Percentiles rank a stretch among this genome's conserved stretches.
phyloP scores from a whole-genome alignment of 129 eudicot species.

The Tagetes patula region DNA sequence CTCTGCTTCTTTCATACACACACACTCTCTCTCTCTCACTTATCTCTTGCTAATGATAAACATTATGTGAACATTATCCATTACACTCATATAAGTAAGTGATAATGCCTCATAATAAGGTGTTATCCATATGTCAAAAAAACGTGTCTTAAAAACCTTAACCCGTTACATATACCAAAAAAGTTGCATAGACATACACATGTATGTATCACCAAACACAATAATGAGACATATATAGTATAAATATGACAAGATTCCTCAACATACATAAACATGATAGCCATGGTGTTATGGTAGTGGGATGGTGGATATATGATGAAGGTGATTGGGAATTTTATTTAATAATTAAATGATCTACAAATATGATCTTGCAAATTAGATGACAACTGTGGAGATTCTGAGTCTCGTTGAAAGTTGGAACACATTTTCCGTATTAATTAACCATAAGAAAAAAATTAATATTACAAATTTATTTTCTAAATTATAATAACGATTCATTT shows the following conservation, averaged over 20 bases:
- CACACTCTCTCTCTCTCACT: too few relatives aligned
- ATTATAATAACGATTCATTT: neutral
- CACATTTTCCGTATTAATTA: too few relatives aligned
- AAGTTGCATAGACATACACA: neutral
- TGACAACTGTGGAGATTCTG: too few relatives aligned
- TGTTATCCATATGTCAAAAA: too few relatives aligned
- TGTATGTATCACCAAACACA: neutral
- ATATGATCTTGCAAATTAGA: neutral
- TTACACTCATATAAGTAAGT: too few relatives aligned
- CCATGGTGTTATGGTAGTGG: constrained; percentile 24
- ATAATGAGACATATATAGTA: neutral
- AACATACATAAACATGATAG: constrained; percentile 7
- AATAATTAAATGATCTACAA: neutral
- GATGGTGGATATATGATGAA: constrained; percentile 27
- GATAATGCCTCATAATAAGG: too few relatives aligned
- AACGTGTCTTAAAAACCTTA: too few relatives aligned
- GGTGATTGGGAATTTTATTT: constrained; percentile 15
- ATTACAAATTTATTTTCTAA: neutral
- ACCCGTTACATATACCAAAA: neutral
- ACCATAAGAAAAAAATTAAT: too few relatives aligned
- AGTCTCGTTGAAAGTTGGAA: too few relatives aligned
- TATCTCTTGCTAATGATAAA: too few relatives aligned
- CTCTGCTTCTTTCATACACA: too few relatives aligned
- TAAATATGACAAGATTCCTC: constrained; percentile 7
- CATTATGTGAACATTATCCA: too few relatives aligned